Conservation (phyloP, 2,329 filamentous ascomycete species). For the Tolypocladium pustulatum region DNA sequence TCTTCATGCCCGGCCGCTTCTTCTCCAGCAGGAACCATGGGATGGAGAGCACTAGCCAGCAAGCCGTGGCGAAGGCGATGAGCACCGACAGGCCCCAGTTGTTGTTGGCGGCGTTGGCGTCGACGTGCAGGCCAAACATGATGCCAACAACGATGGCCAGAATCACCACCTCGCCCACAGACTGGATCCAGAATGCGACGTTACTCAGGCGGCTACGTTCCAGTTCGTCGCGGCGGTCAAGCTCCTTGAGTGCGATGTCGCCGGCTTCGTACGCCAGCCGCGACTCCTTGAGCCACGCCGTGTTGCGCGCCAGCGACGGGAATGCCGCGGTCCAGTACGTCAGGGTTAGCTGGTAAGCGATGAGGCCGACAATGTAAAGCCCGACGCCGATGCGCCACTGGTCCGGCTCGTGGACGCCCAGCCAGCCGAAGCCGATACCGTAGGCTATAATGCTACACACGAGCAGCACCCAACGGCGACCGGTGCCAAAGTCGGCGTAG, state of each 20-base stretch:
- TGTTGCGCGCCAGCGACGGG: slow-evolving; percentile 26
- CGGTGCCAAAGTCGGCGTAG: slow-evolving; percentile 54
- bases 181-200: slow-evolving; percentile 53
- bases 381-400: slow-evolving; percentile 51
- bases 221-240: slow-evolving; percentile 50
- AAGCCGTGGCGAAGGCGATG: slow-evolving; percentile 53
- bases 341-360: slow-evolving; percentile 55
- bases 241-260: slow-evolving; percentile 45
- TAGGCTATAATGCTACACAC: slow-evolving; percentile 50
- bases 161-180: slow-evolving; percentile 49
- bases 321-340: slow-evolving; percentile 60
- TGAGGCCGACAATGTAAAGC: slow-evolving; percentile 56
- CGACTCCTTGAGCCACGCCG: slow-evolving; percentile 20
- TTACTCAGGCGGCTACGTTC: slow-evolving; percentile 55
- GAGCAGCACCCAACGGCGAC: slow-evolving; percentile 52
- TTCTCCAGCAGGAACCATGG: slow-evolving; percentile 61
- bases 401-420: slow-evolving; percentile 49
- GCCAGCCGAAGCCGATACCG: slow-evolving; percentile 55
- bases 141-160: slow-evolving; percentile 55
- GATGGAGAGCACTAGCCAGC: slow-evolving; percentile 53
- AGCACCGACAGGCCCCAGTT: slow-evolving; percentile 57
- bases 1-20: slow-evolving; percentile 43
- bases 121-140: slow-evolving; percentile 49
- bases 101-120: slow-evolving; percentile 48
- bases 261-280: slow-evolving; percentile 23